Evolutionary conservation across 257 asterid genomes (phyloP).

Genomic region (Petrea volubilis): DNA sequence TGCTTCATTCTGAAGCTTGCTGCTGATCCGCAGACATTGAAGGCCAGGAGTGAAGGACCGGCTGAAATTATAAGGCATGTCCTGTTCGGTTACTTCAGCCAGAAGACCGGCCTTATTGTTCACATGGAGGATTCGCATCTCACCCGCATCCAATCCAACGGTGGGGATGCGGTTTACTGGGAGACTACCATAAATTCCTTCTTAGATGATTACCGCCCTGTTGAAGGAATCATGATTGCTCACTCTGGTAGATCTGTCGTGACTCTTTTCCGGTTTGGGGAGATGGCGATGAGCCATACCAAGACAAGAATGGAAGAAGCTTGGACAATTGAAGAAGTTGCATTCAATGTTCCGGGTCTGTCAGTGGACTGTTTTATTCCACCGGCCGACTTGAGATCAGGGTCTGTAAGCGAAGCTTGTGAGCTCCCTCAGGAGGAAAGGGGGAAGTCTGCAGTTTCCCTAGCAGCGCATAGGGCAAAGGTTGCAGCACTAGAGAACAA

Average conservation of each 20-base stretch:
- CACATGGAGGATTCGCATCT: slow-evolving; percentile 98
- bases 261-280: slow-evolving; percentile 96
- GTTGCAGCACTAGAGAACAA: slow-evolving; percentile 65
- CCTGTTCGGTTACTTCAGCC: slow-evolving; percentile 95
- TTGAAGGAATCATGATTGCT: slow-evolving; percentile 96
- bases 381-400: slow-evolving; percentile 82
- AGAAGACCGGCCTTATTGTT: slow-evolving; percentile 83
- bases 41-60: slow-evolving; percentile 93
- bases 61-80: slow-evolving; percentile 94
- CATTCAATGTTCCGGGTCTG: slow-evolving; percentile 85
- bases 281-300: slow-evolving; percentile 90
- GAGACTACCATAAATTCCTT: slow-evolving; percentile 91
- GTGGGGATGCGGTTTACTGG: slow-evolving; percentile 98
- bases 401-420: slow-evolving; percentile 69
- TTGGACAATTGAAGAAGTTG: slow-evolving; percentile 96
- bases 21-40: slow-evolving; percentile 80
- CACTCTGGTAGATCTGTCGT: slow-evolving; percentile 92
- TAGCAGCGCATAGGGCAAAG: slow-evolving; percentile 54
- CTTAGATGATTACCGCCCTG: slow-evolving; percentile 76
- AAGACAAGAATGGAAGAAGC: slow-evolving; percentile 98
- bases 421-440: slow-evolving; percentile 78
- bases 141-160: slow-evolving; percentile 88
- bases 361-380: slow-evolving; percentile 94
- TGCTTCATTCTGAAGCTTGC: slow-evolving; percentile 91
- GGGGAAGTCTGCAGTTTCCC: slow-evolving; percentile 42